Base-by-base conservation (phyloP, 768 basidiomycete species). In the Lactarius deliciosus region DNA sequence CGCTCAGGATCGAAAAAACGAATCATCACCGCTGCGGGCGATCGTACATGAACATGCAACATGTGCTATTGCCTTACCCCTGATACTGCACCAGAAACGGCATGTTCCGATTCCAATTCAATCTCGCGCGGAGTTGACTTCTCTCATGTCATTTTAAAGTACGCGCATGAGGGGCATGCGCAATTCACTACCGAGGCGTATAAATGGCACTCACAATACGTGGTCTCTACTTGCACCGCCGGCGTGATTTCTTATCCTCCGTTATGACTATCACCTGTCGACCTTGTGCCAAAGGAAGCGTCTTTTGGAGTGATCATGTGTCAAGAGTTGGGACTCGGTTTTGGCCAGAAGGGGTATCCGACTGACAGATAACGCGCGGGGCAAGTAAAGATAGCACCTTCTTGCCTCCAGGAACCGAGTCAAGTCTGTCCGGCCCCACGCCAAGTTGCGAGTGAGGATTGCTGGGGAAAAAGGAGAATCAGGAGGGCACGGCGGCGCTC, bases 11-110 rank as follows among this genome's bases (percentile, higher is more conserved):
- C 66, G 66, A 32, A 55, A 60, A 55, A 60, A 59, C 30, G 59
- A 60, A 61, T 53, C 50, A 67, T 64, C 63, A 45, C 34, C 61
- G 45, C 58, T 8, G 66, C 61, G 32, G 47, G 57, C 45, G 62
- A 67, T 64, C 66, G 66, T 60, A 40, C 22, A 40, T 47, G 66
- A 30, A 16, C 65, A n/a, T 34, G 30, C n/a, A 32, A 32, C 56
- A 64, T 68, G 66, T 64, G 62, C n/a, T 41, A 60, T 58, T 47
- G 55, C 18, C 62, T 32, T 47, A 40, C 66, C 62, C 66, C 66
- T 67, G 66, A 67, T 50, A 63, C 65, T 55, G 54, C 18, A 57
- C 43, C 38, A 62, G 57, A 66, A 57, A 57, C 61, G 65, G 57
- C 57, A 38, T 59, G 36, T 57, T n/a, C 47, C 61, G 56, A 60